A percentile compares a stretch with the other conserved stretches of the same genome.
These are phyloP conservation scores for Xylaria palmicola DNA, from an alignment of 495 filamentous ascomycete genomes.

Conservation along the genomic window DNA sequence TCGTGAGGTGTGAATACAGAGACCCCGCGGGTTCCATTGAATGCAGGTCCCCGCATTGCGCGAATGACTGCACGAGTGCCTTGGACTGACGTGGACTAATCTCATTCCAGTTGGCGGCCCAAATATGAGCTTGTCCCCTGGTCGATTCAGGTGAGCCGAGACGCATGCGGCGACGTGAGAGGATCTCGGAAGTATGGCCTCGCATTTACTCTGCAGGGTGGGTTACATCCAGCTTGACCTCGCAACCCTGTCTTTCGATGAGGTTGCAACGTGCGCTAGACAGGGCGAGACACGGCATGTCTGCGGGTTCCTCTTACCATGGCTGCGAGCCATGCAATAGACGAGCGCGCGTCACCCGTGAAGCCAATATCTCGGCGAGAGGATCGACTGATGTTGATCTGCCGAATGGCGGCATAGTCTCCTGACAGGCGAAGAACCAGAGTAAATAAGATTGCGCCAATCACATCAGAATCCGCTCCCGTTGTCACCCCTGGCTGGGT, in stretches of 20 bases:
- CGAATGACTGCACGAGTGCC: slow-evolving; percentile 14
- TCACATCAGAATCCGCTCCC: slow-evolving; percentile 7
- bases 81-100: slow-evolving; percentile 20
- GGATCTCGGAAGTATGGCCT: slow-evolving; percentile 15
- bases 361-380: slow-evolving; percentile 9
- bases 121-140: slow-evolving; percentile 14
- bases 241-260: slow-evolving; percentile 9
- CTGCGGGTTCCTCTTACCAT: background rate
- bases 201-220: slow-evolving; percentile 11
- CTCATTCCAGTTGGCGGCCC: slow-evolving; percentile 4
- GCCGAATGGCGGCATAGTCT: slow-evolving; percentile 13
- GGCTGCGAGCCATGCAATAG: background rate
- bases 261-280: slow-evolving; percentile 12
- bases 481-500: slow-evolving; percentile 3
- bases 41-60: slow-evolving; percentile 21
- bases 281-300: slow-evolving; percentile 13
- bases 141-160: slow-evolving; percentile 19
- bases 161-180: slow-evolving; percentile 17
- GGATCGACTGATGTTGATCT: slow-evolving; percentile 15
- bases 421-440: slow-evolving; percentile 2
- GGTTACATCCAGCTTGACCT: slow-evolving; percentile 11
- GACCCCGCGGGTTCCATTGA: slow-evolving; percentile 10
- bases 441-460: slow-evolving; percentile 4
- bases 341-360: background rate
- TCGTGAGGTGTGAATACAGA: background rate